phyloP scores from a whole-genome alignment of 2,329 filamentous ascomycete genomes.

The Diatrype stigma region DNA sequence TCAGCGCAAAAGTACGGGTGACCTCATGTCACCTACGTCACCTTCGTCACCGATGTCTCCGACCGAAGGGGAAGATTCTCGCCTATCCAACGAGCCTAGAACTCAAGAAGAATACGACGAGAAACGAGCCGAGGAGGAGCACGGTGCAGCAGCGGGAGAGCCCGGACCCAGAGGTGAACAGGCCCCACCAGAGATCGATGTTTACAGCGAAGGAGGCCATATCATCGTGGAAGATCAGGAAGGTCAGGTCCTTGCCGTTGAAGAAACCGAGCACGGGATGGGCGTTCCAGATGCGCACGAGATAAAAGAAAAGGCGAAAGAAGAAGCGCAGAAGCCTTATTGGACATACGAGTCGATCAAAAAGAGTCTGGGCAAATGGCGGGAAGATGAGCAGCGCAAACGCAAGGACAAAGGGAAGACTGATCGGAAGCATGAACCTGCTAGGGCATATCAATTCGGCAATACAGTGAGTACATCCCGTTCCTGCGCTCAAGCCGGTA shows the following conservation, averaged over 20 bases:
- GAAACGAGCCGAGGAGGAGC: slow-evolving; percentile 20
- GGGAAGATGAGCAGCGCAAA: slow-evolving; percentile 57
- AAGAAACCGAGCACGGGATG: slow-evolving; percentile 32
- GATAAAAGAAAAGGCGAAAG: slow-evolving; percentile 28
- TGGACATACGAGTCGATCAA: slow-evolving; percentile 45
- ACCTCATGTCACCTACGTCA: slow-evolving; percentile 23
- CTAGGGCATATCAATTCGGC: slow-evolving; percentile 81
- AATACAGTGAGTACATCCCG: slow-evolving; percentile 55
- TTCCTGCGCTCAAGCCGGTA: neutral
- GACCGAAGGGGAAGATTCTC: slow-evolving; percentile 14
- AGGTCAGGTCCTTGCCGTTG: slow-evolving; percentile 75
- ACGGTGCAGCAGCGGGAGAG: slow-evolving; percentile 9
- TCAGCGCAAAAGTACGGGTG: slow-evolving; percentile 34
- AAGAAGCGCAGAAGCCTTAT: slow-evolving; percentile 31
- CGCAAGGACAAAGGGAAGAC: slow-evolving; percentile 56
- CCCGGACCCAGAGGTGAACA: slow-evolving; percentile 8
- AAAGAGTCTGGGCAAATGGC: slow-evolving; percentile 47
- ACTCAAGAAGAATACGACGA: slow-evolving; percentile 17
- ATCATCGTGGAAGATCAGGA: slow-evolving; percentile 81
- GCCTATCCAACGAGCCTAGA: neutral
- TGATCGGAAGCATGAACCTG: slow-evolving; percentile 61
- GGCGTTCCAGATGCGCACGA: slow-evolving; percentile 12
- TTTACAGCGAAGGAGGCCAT: slow-evolving; percentile 76
- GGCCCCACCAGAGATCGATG: slow-evolving; percentile 45
- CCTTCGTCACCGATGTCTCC: slow-evolving; percentile 19